Conservation (phyloP, 106 monocot species). For the Platanthera zijinensis region DNA sequence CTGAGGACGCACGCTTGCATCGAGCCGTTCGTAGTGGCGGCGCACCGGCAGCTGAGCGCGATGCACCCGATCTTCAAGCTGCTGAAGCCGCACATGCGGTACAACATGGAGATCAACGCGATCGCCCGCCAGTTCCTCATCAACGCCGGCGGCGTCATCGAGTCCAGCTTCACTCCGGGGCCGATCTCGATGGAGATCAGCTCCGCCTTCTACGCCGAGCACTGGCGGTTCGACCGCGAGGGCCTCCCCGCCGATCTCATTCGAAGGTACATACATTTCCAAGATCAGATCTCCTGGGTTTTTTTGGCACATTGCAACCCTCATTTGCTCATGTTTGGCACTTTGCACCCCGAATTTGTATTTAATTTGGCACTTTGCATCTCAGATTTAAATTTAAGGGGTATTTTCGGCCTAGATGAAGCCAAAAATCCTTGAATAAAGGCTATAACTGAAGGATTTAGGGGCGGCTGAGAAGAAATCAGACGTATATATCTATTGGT, state of each 20-base stretch:
- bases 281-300: not conserved
- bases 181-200: slow-evolving; percentile 62
- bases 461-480: too few species aligned
- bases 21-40: slow-evolving; percentile 80
- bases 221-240: slow-evolving; percentile 80
- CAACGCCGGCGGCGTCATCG: slow-evolving; percentile 77
- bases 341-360: too few species aligned
- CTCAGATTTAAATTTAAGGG: too few species aligned
- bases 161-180: slow-evolving; percentile 82
- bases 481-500: too few species aligned
- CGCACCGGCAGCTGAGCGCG: slow-evolving; percentile 66
- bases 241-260: slow-evolving; percentile 84
- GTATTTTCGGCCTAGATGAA: too few species aligned
- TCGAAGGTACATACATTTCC: slow-evolving; percentile 27
- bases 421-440: too few species aligned
- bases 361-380: too few species aligned
- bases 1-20: slow-evolving; percentile 67
- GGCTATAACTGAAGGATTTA: too few species aligned
- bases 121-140: slow-evolving; percentile 78
- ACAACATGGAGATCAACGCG: slow-evolving; percentile 81
- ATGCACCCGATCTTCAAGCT: slow-evolving; percentile 94
- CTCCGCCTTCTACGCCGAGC: slow-evolving; percentile 41
- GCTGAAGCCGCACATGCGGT: slow-evolving; percentile 84
- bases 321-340: too few species aligned
- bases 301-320: not conserved